Evolutionary conservation across 495 filamentous ascomycete species (phyloP).

Genomic region (Aspergillus affinis): DNA sequence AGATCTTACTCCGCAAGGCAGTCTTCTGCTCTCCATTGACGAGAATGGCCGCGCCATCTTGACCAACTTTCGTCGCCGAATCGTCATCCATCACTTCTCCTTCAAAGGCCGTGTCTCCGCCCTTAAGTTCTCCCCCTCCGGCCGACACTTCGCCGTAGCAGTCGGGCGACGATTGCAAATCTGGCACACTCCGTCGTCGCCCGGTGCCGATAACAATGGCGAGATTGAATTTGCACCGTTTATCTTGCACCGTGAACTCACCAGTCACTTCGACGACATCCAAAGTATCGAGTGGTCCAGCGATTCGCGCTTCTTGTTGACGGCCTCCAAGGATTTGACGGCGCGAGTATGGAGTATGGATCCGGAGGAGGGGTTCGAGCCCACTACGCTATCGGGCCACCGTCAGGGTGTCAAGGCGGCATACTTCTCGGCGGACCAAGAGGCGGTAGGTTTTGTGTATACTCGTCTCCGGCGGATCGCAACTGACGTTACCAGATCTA

Average conservation of each 20-base stretch:
- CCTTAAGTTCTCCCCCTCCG: slow-evolving; percentile 88
- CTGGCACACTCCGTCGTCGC: slow-evolving; percentile 91
- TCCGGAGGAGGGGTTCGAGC: slow-evolving; percentile 81
- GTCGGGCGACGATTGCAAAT: slow-evolving; percentile 83
- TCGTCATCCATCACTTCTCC: slow-evolving; percentile 89
- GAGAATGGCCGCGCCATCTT: slow-evolving; percentile 93
- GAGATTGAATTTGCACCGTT: slow-evolving; percentile 95
- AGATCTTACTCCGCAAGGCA: slow-evolving; percentile 83
- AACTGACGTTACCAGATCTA: slow-evolving; percentile 66
- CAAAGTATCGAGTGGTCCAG: slow-evolving; percentile 88
- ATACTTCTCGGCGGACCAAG: slow-evolving; percentile 92
- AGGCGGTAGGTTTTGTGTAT: slow-evolving; percentile 49
- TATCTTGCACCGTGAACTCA: slow-evolving; percentile 78
- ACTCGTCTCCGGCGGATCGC: slow-evolving; percentile 40
- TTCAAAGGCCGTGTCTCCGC: slow-evolving; percentile 81
- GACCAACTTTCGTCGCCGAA: slow-evolving; percentile 80
- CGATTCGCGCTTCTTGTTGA: slow-evolving; percentile 93
- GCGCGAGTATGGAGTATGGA: slow-evolving; percentile 92
- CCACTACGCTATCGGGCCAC: slow-evolving; percentile 87
- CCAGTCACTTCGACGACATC: slow-evolving; percentile 84
- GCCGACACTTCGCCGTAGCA: slow-evolving; percentile 83
- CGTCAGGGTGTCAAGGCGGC: slow-evolving; percentile 81
- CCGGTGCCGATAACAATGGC: slow-evolving; percentile 71
- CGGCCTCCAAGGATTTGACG: slow-evolving; percentile 86
- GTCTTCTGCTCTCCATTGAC: slow-evolving; percentile 87